A percentile compares a stretch with the other conserved stretches of the same genome.
Evolutionary conservation across 345 rosid genomes (phyloP).

Genomic region (Syzygium aqueum): DNA sequence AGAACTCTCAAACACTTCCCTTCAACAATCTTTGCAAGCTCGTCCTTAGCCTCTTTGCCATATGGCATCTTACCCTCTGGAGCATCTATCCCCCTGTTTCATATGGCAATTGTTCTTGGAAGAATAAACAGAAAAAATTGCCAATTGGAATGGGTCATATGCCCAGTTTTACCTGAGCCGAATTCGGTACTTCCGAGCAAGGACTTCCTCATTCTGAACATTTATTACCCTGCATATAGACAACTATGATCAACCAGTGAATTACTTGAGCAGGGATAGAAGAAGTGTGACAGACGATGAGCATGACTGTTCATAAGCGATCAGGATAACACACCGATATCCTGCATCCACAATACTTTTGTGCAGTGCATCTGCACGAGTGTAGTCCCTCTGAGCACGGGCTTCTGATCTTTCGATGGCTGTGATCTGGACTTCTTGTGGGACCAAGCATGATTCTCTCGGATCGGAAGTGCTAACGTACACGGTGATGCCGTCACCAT

Average conservation of each 20-base stretch:
- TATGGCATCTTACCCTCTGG: constrained; percentile 71
- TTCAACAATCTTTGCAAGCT: constrained; percentile 45
- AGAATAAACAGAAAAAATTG: not conserved
- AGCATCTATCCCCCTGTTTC: constrained; percentile 78
- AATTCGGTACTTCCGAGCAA: constrained; percentile 68
- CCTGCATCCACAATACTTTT: constrained; percentile 51
- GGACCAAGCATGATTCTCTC: constrained; percentile 51
- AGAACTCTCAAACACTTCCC: constrained; percentile 59
- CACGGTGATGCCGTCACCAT: constrained; percentile 74
- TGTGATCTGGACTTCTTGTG: constrained; percentile 45
- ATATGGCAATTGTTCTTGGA: not conserved
- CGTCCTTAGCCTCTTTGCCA: constrained; percentile 68
- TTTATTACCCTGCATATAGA: constrained; percentile 25
- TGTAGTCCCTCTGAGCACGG: constrained; percentile 44
- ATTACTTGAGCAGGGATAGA: not conserved
- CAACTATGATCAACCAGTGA: not conserved
- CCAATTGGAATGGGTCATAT: not conserved
- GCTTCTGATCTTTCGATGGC: constrained; percentile 55
- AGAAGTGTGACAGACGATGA: not conserved
- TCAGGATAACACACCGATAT: constrained; percentile 39
- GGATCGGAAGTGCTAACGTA: constrained; percentile 53
- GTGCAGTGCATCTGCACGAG: constrained; percentile 52
- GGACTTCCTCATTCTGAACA: constrained; percentile 47
- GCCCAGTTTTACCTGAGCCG: constrained; percentile 34
- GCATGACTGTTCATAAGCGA: not conserved